Evolutionary conservation across 1,284 basidiomycete genomes (phyloP).

Genomic region (Hemileia vastatrix): DNA sequence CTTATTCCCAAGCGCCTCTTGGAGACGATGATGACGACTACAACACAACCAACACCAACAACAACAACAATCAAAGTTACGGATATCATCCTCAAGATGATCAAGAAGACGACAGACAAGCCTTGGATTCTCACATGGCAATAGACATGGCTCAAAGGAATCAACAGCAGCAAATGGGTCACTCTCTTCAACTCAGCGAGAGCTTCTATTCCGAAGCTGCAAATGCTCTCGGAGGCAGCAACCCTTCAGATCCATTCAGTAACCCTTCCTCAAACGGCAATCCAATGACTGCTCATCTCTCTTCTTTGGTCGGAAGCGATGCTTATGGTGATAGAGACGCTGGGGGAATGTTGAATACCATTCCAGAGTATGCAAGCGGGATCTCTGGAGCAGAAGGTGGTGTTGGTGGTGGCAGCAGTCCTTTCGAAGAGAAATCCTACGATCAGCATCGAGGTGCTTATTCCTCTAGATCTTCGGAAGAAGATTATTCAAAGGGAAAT

Average conservation of each 20-base stretch:
- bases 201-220: constrained; percentile 38
- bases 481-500: not conserved
- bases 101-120: not conserved
- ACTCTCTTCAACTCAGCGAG: constrained; percentile 30
- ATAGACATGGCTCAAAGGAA: not conserved
- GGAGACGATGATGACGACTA: constrained; percentile 7
- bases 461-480: not conserved
- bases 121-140: not conserved
- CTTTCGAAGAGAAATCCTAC: not conserved
- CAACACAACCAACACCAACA: constrained; percentile 19
- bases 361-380: not conserved
- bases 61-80: constrained; percentile 5
- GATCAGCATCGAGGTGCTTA: not conserved
- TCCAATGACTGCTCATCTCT: constrained; percentile 14
- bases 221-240: constrained; percentile 23
- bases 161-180: constrained; percentile 9
- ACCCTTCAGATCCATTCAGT: not conserved
- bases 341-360: not conserved
- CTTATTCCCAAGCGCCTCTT: constrained; percentile 1
- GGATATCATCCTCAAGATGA: constrained; percentile 1
- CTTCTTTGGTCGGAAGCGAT: constrained; percentile 10
- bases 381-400: not conserved
- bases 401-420: not conserved
- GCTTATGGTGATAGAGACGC: constrained; percentile 1
- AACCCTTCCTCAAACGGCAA: constrained; percentile 1